Evolutionary conservation across 768 basidiomycete genomes (phyloP), one percentile per base, ranked within the genome.

Genomic region (Phaeotremella fagi): DNA sequence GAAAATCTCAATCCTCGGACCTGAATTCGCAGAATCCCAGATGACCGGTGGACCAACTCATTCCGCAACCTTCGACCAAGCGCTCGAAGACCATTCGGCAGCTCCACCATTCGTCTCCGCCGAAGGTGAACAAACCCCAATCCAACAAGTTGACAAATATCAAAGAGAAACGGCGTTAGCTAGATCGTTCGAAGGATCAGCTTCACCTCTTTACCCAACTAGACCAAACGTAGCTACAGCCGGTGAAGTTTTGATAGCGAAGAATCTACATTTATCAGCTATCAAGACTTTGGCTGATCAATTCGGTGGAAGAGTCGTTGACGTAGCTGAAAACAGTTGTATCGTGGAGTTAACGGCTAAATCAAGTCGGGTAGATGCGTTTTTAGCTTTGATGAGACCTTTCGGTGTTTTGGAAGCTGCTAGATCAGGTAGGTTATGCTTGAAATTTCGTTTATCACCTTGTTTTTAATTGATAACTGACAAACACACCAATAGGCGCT

Each of bases 351-450:
- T 98, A 74, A 86, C 88, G 14, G 95, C 88, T 29, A 98, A 98
- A 80, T 90, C 89, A 35, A 78, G 80, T 37, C 80, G 92, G 49
- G 88, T 98, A 37, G 86, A 97, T 68, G 91, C 91, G 16, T 98
- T 98, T 79, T 77, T 99, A 67, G 85, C 80, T 58, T 76, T 99
- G 38, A 77, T 98, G 64, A 87, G 91, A 72, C 92, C 94, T 7
- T 99, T 92, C 63, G 95, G 95, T 31, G 83, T 99, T 49, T 81
- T 99, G 48, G 95, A 99, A 78, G 86, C 90, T 25, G 92, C 95
- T 20, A 79, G 95, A 50, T 91, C 90, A 28, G 94, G 92, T 92
- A 57, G 53, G 82, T 78, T 7, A 9, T 28, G 24, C n/a, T 31
- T 26, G 25, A 27, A 14, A 15, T 16, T 25, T 15, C 14, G 26